These are phyloP conservation scores for Choanephora cucurbitarum DNA, from an alignment of 371 early-diverging fungal species.

Conservation along the genomic window DNA sequence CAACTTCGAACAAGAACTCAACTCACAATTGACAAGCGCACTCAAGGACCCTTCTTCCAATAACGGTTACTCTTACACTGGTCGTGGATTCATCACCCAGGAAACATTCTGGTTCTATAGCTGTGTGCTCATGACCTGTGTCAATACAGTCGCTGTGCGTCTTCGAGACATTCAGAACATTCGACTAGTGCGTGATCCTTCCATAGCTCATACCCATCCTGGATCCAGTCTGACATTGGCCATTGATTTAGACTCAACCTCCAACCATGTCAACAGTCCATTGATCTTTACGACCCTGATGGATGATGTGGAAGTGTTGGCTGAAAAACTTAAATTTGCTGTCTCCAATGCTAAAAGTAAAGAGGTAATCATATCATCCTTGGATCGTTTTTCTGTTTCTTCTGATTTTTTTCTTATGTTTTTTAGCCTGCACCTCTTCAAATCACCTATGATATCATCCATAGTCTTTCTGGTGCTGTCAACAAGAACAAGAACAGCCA, in stretches of 20 bases:
- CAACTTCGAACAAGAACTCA: conserved; percentile 39
- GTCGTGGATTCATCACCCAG: conserved; percentile 48
- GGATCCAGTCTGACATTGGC: conserved; percentile 38
- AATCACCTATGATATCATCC: conserved; percentile 43
- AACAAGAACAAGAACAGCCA: conserved; percentile 31
- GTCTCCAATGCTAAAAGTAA: conserved; percentile 41
- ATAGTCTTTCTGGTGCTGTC: conserved; percentile 39
- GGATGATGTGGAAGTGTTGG: conserved; percentile 44
- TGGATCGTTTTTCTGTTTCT: background rate
- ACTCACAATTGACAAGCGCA: conserved; percentile 26
- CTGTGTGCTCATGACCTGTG: conserved; percentile 46
- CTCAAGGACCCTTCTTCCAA: conserved; percentile 31
- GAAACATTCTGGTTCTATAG: conserved; percentile 53
- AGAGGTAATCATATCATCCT: too few relatives aligned
- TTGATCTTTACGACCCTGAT: conserved; percentile 41
- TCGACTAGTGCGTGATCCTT: conserved; percentile 43
- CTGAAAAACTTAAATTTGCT: conserved; percentile 40
- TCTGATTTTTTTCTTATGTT: background rate
- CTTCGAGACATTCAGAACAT: conserved; percentile 37
- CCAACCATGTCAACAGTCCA: conserved; percentile 22
- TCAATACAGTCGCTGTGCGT: conserved; percentile 48
- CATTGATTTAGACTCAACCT: conserved; percentile 29
- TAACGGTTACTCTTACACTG: conserved; percentile 45
- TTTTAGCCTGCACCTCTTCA: conserved; percentile 40
- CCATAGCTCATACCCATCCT: conserved; percentile 33